Conservation (phyloP, 306 rosid genomes). For the Dalbergia cultrata region DNA sequence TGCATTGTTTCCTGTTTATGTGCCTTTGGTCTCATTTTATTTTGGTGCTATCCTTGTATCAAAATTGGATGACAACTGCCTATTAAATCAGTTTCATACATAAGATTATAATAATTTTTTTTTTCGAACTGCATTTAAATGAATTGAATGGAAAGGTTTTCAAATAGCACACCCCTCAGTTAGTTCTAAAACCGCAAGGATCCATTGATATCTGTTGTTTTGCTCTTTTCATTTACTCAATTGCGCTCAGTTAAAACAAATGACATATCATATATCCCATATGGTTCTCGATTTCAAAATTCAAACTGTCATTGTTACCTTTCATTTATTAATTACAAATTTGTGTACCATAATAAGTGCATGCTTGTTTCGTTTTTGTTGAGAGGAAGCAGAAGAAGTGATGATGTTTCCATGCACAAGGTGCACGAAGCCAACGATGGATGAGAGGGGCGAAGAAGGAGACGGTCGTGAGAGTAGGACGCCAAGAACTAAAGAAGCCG, state of each 20-base stretch:
- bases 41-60: too few species aligned
- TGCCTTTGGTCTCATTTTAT: too few species aligned
- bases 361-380: background rate
- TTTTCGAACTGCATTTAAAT: too few species aligned
- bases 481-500: conserved; percentile 95
- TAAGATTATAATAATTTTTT: too few species aligned
- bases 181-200: too few species aligned
- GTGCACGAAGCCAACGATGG: conserved; percentile 61
- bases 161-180: too few species aligned
- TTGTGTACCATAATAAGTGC: conserved; percentile 2
- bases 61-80: too few species aligned
- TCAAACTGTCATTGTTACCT: background rate
- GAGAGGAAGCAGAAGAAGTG: conserved; percentile 45
- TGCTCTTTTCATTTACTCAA: background rate
- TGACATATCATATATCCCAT: background rate
- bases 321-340: background rate
- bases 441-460: conserved; percentile 56
- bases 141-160: background rate
- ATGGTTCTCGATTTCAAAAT: background rate
- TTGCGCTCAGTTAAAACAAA: conserved; percentile 20
- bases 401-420: conserved; percentile 95
- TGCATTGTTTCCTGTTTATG: too few species aligned
- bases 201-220: background rate
- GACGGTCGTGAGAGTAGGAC: conserved; percentile 56
- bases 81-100: too few species aligned